Percentiles rank a stretch among this genome's conserved stretches.
These are phyloP conservation scores for Nigrospora sphaerica DNA, from an alignment of 2,329 filamentous ascomycete genomes.

Conservation along the genomic window DNA sequence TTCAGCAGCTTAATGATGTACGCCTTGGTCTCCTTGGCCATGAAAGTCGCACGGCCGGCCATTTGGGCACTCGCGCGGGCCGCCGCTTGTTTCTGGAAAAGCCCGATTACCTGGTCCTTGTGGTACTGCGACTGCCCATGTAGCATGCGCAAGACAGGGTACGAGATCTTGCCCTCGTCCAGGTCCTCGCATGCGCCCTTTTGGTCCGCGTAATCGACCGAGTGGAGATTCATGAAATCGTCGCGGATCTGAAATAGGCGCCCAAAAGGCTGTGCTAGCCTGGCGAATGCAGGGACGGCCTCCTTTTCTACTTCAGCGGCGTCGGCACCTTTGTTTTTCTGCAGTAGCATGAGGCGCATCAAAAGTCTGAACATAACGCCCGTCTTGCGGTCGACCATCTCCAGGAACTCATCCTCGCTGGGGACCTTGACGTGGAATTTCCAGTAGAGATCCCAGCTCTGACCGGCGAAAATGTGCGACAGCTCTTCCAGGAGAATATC, in stretches of 20 bases:
- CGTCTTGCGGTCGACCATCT: conserved; percentile 42
- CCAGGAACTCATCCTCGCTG: conserved; percentile 36
- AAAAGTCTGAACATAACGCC: conserved; percentile 37
- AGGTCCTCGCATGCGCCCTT: background rate
- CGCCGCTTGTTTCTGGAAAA: too few species aligned
- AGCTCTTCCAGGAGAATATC: background rate
- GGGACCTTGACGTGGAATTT: conserved; percentile 35
- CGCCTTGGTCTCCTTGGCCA: too few species aligned
- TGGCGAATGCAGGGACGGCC: too few species aligned
- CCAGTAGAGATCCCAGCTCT: conserved; percentile 42
- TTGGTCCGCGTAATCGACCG: background rate
- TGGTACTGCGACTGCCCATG: too few species aligned
- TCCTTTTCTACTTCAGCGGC: too few species aligned
- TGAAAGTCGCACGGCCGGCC: too few species aligned
- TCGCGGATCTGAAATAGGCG: conserved; percentile 54
- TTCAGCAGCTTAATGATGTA: too few species aligned
- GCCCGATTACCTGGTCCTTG: too few species aligned
- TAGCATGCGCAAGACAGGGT: too few species aligned
- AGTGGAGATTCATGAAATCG: conserved; percentile 53
- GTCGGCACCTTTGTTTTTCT: too few species aligned
- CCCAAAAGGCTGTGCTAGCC: conserved; percentile 52
- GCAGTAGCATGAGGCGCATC: conserved; percentile 37
- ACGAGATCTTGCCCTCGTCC: too few species aligned
- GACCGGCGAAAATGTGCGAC: conserved; percentile 31
- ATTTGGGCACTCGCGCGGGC: too few species aligned